Conservation (phyloP, 805 yeast species). For the Schwanniomyces occidentalis region DNA sequence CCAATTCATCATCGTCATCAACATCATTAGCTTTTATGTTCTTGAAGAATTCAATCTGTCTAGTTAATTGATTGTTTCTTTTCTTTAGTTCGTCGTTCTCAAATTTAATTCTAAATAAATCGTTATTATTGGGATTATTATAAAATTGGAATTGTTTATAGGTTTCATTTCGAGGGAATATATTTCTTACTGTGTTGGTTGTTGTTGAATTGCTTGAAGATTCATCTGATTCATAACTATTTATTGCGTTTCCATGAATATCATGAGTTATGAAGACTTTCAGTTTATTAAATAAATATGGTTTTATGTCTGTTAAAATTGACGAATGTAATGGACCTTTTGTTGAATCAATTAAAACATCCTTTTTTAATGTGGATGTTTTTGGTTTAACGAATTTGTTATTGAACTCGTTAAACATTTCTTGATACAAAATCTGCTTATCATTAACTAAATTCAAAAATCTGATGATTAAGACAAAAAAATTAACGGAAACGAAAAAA, state of each 20-base stretch:
- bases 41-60: conserved; percentile 1
- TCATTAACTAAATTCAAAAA: conserved; percentile 55
- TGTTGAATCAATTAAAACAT: conserved; percentile 63
- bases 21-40: conserved; percentile 7
- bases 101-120: background rate
- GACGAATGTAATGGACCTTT: conserved; percentile 27
- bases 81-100: conserved; percentile 2
- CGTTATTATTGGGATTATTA: conserved; percentile 1
- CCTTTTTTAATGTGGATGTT: conserved; percentile 50
- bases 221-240: conserved; percentile 8
- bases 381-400: conserved; percentile 63
- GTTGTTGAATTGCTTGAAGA: background rate
- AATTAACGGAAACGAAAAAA: conserved; percentile 24
- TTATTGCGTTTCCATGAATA: conserved; percentile 34
- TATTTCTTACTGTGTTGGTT: too few species aligned
- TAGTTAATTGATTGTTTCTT: background rate
- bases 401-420: conserved; percentile 63
- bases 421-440: conserved; percentile 58
- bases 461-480: conserved; percentile 40
- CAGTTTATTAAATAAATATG: conserved; percentile 31
- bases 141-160: background rate
- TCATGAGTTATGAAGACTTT: conserved; percentile 56
- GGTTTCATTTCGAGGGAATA: conserved; percentile 3
- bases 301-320: conserved; percentile 20
- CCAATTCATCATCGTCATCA: conserved; percentile 9